Conservation (phyloP, 1,284 basidiomycete species). For the Filobasidium uniguttulatum region DNA sequence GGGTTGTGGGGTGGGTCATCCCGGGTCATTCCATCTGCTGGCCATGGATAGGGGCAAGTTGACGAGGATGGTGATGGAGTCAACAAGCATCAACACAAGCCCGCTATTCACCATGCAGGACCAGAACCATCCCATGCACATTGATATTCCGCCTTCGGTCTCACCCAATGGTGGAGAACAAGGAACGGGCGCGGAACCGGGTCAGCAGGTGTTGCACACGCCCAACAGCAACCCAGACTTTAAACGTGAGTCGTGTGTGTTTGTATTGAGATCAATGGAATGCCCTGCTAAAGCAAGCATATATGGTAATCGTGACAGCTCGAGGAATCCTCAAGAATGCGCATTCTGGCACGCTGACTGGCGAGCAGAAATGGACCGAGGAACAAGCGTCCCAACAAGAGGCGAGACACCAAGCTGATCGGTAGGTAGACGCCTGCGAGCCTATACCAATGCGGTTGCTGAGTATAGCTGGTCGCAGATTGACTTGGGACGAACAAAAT, state of each 20-base stretch:
- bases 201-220: constrained; percentile 2
- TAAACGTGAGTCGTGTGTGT: constrained; percentile 5
- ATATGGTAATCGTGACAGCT: no score
- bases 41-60: no score
- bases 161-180: constrained; percentile 3
- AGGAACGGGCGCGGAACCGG: background rate
- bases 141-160: constrained; percentile 9
- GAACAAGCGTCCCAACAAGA: background rate
- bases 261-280: no score
- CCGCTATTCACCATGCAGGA: background rate
- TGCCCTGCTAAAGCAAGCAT: no score
- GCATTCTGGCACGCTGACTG: constrained; percentile 1
- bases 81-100: no score
- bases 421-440: background rate
- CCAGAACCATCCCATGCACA: constrained; percentile 2
- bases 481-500: constrained; percentile 89
- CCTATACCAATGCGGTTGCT: background rate
- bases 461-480: constrained; percentile 27
- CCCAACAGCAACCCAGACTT: constrained; percentile 2
- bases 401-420: background rate
- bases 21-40: no score
- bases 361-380: constrained; percentile 6
- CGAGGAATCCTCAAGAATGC: constrained; percentile 17
- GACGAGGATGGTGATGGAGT: no score
- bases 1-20: no score